A percentile compares a stretch with the other conserved stretches of the same genome.
phyloP scores from a whole-genome alignment of 2,329 filamentous ascomycete species.

The Orbilia javanica region DNA sequence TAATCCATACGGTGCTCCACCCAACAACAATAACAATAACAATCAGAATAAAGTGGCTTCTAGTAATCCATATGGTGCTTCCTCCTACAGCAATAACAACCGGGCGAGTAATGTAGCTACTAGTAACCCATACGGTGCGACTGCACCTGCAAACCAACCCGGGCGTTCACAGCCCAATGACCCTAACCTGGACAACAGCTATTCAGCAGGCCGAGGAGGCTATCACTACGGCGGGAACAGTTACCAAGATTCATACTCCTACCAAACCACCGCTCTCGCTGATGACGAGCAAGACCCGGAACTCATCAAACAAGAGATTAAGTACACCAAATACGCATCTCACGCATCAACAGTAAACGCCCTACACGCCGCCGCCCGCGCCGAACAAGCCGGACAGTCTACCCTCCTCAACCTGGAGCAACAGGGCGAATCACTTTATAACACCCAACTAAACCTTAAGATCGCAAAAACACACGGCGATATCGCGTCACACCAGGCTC shows the following conservation, averaged over 20 bases:
- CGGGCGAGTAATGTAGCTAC: no score
- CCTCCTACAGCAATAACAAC: no score
- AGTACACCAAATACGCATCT: constrained; percentile 81
- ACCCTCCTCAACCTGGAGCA: constrained; percentile 79
- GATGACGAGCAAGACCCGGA: constrained; percentile 77
- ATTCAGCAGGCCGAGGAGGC: neutral
- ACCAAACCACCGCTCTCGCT: constrained; percentile 67
- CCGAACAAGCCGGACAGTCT: constrained; percentile 77
- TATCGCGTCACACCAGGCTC: constrained; percentile 61
- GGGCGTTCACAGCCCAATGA: no score
- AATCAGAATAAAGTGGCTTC: neutral
- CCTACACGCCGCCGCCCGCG: constrained; percentile 75
- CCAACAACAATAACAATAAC: neutral
- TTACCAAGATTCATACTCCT: constrained; percentile 11
- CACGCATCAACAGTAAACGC: constrained; percentile 78
- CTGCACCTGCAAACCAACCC: no score
- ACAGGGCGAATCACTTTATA: constrained; percentile 83
- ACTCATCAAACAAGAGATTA: constrained; percentile 79
- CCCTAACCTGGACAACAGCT: neutral
- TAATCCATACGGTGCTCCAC: constrained; percentile 5
- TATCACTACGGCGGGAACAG: constrained; percentile 2
- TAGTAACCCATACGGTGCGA: no score
- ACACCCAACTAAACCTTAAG: constrained; percentile 85
- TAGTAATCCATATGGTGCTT: neutral
- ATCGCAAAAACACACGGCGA: constrained; percentile 70